Percentiles rank a stretch among this genome's conserved stretches.
These are phyloP conservation scores for Solanum chacoense DNA, from an alignment of 305 asterid species.

Conservation along the genomic window DNA sequence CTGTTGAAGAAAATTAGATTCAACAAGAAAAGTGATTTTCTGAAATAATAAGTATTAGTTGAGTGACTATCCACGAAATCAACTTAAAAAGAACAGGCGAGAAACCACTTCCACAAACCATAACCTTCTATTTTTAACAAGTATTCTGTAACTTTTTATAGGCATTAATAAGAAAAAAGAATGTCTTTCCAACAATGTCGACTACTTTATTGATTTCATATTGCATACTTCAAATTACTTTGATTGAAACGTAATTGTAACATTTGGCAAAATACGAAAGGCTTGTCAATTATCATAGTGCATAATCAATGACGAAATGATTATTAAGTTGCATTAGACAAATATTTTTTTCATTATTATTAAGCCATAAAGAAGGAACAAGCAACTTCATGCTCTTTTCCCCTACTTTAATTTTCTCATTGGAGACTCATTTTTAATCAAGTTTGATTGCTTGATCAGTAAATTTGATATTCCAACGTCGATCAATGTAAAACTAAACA, in stretches of 20 bases:
- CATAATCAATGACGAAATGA: background rate
- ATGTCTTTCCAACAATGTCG: too few relatives aligned
- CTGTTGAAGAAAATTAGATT: background rate
- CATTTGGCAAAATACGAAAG: background rate
- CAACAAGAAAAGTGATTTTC: background rate
- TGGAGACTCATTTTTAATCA: background rate
- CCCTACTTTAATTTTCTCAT: background rate
- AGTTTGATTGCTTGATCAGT: background rate
- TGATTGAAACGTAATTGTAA: background rate
- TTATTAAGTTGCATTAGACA: background rate
- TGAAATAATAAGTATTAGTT: background rate
- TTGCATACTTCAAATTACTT: background rate
- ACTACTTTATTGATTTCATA: too few relatives aligned
- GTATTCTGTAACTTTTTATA: background rate
- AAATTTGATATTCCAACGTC: background rate
- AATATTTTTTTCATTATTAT: background rate
- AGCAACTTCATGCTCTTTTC: background rate
- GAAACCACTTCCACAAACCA: background rate
- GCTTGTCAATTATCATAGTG: background rate
- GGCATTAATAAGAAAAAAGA: background rate
- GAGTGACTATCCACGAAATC: background rate
- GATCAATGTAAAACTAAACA: background rate
- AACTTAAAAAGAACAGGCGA: background rate
- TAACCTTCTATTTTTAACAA: background rate
- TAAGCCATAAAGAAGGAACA: background rate